Percentiles rank a stretch among this genome's conserved stretches.
phyloP scores from a whole-genome alignment of 2,329 filamentous ascomycete species.

The Didymella keratinophila region DNA sequence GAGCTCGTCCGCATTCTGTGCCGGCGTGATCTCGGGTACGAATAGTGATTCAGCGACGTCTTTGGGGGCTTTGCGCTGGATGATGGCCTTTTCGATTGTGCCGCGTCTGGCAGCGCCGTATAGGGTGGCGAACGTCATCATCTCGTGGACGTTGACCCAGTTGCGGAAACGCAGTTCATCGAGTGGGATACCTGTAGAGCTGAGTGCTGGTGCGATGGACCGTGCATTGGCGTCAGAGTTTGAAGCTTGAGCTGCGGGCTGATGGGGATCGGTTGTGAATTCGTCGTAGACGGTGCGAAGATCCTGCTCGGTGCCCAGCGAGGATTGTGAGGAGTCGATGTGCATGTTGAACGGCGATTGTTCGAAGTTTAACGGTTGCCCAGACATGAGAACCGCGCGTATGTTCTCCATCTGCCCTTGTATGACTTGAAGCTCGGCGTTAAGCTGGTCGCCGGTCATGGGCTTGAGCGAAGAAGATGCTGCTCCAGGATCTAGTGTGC shows the following conservation, averaged over 20 bases:
- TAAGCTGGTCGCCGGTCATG: slow-evolving; percentile 30
- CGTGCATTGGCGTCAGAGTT: slow-evolving; percentile 13
- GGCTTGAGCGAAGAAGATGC: slow-evolving; percentile 2
- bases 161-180: slow-evolving; percentile 59
- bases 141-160: slow-evolving; percentile 58
- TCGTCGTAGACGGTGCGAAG: slow-evolving; percentile 55
- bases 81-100: slow-evolving; percentile 25
- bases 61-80: slow-evolving; percentile 6
- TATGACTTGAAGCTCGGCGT: slow-evolving; percentile 29
- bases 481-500: background rate
- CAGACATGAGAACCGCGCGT: slow-evolving; percentile 43
- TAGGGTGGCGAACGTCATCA: slow-evolving; percentile 50
- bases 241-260: slow-evolving; percentile 31
- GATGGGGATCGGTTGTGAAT: slow-evolving; percentile 52
- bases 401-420: slow-evolving; percentile 40
- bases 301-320: slow-evolving; percentile 36
- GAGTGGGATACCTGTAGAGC: slow-evolving; percentile 52
- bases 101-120: slow-evolving; percentile 29
- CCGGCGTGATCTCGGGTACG: background rate
- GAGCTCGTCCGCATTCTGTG: background rate
- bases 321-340: slow-evolving; percentile 36
- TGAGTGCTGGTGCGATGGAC: slow-evolving; percentile 23
- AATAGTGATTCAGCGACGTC: slow-evolving; percentile 2
- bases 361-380: slow-evolving; percentile 46
- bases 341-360: slow-evolving; percentile 49